Percentiles rank a stretch among this genome's conserved stretches.
phyloP scores from a whole-genome alignment of 129 eudicot species.

The Flaveria robusta region DNA sequence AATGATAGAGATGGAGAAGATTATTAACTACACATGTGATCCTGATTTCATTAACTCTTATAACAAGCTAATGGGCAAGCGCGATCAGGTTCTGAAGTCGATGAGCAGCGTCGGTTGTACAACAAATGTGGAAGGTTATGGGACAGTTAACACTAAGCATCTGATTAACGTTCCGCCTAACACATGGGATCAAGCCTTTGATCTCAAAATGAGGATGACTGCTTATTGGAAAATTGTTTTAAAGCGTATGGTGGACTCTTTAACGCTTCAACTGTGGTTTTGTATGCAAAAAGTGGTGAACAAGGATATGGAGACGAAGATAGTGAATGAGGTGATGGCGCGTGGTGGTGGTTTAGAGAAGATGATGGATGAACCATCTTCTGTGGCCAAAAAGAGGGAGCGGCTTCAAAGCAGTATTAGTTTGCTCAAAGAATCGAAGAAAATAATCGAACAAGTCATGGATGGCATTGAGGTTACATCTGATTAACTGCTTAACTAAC shows the following conservation, averaged over 20 bases:
- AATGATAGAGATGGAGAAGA: constrained; percentile 22
- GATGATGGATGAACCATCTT: constrained; percentile 1
- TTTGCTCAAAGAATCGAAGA: background rate
- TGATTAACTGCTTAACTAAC: background rate
- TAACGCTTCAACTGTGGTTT: constrained; percentile 31
- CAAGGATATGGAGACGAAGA: constrained; percentile 11
- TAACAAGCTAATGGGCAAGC: constrained; percentile 2
- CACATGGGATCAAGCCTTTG: constrained; percentile 37
- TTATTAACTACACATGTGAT: constrained; percentile 38
- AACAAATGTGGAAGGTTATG: constrained; percentile 18
- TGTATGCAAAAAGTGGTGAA: constrained; percentile 19
- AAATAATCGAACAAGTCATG: constrained; percentile 13
- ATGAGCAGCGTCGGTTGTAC: background rate
- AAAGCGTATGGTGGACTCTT: constrained; percentile 33
- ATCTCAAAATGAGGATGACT: constrained; percentile 40
- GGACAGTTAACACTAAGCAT: constrained; percentile 13
- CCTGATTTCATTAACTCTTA: background rate
- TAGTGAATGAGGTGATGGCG: constrained; percentile 9
- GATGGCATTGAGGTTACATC: constrained; percentile 4
- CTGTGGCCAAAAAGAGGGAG: constrained; percentile 30
- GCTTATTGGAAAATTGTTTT: constrained; percentile 44
- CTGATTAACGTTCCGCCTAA: background rate
- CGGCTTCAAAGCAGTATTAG: constrained; percentile 25
- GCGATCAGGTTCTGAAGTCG: constrained; percentile 2
- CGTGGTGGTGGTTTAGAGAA: constrained; percentile 4